These are phyloP conservation scores for Neurospora sp. DNA, from an alignment of 495 filamentous ascomycete genomes.

Conservation along the genomic window DNA sequence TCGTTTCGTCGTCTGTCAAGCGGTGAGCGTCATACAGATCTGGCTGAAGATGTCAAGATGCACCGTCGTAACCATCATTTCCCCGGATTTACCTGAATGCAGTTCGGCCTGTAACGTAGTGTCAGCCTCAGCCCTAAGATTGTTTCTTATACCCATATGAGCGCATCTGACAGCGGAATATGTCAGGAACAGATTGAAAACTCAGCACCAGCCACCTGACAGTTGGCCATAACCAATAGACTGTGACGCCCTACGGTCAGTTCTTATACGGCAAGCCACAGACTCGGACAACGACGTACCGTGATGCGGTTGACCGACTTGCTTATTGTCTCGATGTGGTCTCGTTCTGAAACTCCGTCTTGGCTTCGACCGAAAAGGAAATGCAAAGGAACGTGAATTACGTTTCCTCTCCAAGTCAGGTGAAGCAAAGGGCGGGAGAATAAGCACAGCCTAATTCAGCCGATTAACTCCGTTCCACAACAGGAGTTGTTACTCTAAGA, in stretches of 20 bases:
- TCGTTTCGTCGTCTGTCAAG: not conserved
- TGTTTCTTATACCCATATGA: not conserved
- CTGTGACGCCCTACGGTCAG: not conserved
- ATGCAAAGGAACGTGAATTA: not conserved
- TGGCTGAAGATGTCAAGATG: not conserved
- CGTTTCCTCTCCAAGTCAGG: not conserved
- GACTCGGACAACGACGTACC: not conserved
- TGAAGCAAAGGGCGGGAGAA: not conserved
- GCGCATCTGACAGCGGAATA: not conserved
- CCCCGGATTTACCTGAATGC: not conserved
- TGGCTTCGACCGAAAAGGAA: not conserved
- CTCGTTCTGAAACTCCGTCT: not conserved
- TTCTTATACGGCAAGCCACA: not conserved
- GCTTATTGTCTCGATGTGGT: not conserved
- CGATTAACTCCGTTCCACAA: not conserved
- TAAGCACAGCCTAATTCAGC: not conserved
- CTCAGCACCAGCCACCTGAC: not conserved
- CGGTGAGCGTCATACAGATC: not conserved
- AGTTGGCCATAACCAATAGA: not conserved
- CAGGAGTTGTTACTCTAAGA: not conserved
- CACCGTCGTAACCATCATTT: not conserved
- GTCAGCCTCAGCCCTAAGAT: not conserved
- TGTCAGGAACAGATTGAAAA: not conserved
- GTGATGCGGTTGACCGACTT: not conserved
- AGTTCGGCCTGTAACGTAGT: not conserved